Evolutionary conservation across 2,329 filamentous ascomycete species (phyloP), one percentile per base, ranked within the genome.

Genomic region (Tolypocladium capitatum): DNA sequence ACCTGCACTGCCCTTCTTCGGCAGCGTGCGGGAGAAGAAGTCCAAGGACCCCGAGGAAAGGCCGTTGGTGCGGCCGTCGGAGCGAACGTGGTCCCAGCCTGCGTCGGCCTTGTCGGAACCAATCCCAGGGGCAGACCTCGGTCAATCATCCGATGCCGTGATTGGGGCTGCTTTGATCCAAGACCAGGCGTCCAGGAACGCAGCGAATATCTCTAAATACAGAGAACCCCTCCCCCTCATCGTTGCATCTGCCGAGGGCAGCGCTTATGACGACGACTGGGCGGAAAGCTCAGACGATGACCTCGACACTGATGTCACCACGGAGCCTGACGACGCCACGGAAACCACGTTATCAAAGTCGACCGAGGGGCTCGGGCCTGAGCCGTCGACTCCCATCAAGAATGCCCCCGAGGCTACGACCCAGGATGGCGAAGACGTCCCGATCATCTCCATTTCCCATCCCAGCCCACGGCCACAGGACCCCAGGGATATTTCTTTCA

Each of bases 1-100:
- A 31, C 84, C 85, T 7, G 80, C 80, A 1, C 66, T 90, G 34
- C 85, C 85, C 2, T 82, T 75, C 1, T 90, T 90, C 61, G 84
- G 84, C 18, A 89, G 85, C 57, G 72, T 90, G 21, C 74, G 83
- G 21, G 78, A 81, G 28, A 80, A 76, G 62, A 80, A 79, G 53
- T 59, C 65, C 8, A 72, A 67, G 35, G 73, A 78, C 45, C 55
- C 65, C 1, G 67, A 74, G 35, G 83, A 82, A 55, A 70, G 79
- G 2, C 71, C 75, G 0, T 65, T 82, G 43, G 76, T 82, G 34
- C 71, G 76, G 28, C 78, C 79, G 7, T 53, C 64, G 5, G 72
- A 74, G 32, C 56, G 61, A 28, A 50, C 58, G 2, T 55, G 64
- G 45, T 58, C 62, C 32, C 34, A 36, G 16, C 14, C 40, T 8